Conservation (phyloP, 2,329 filamentous ascomycete species). For the Dothiorella sarmentorum region DNA sequence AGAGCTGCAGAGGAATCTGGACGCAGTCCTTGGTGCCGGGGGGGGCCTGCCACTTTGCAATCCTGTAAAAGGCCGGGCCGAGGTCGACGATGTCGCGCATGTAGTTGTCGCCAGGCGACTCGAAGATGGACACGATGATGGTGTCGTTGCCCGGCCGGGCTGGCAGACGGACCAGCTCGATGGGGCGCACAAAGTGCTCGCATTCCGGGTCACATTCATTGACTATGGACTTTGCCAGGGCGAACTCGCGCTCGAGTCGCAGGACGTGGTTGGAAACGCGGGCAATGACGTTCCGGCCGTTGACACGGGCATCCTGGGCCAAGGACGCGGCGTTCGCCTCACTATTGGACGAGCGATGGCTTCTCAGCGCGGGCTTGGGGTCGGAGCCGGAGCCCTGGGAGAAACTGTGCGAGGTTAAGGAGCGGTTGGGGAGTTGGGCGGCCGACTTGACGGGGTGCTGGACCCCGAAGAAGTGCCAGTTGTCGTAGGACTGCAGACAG, state of each 20-base stretch:
- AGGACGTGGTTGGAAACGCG: constrained; percentile 78
- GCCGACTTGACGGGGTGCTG: constrained; percentile 25
- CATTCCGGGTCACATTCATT: constrained; percentile 68
- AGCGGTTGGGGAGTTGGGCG: constrained; percentile 16
- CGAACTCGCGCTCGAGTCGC: constrained; percentile 81
- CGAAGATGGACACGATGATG: constrained; percentile 78
- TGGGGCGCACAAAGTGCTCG: constrained; percentile 72
- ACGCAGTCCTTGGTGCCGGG: constrained; percentile 36
- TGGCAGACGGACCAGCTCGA: constrained; percentile 73
- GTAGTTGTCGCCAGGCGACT: constrained; percentile 71
- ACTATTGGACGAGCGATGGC: constrained; percentile 35
- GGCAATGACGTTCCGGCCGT: constrained; percentile 63
- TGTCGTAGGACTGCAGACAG: constrained; percentile 69
- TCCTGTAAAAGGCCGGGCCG: constrained; percentile 57
- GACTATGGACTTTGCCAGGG: constrained; percentile 72
- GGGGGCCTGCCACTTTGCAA: constrained; percentile 1
- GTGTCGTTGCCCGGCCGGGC: constrained; percentile 66
- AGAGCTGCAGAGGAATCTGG: constrained; percentile 68
- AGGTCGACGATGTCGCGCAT: constrained; percentile 69
- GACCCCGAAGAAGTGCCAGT: constrained; percentile 62
- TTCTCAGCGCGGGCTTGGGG: constrained; percentile 27
- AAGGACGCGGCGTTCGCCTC: constrained; percentile 33
- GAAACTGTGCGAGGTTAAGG: constrained; percentile 24
- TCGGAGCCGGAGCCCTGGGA: constrained; percentile 34
- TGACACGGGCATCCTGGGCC: constrained; percentile 38